A percentile compares a stretch with the other conserved stretches of the same genome.
These are phyloP conservation scores for Neurospora africana DNA, from an alignment of 495 filamentous ascomycete species.

Conservation along the genomic window DNA sequence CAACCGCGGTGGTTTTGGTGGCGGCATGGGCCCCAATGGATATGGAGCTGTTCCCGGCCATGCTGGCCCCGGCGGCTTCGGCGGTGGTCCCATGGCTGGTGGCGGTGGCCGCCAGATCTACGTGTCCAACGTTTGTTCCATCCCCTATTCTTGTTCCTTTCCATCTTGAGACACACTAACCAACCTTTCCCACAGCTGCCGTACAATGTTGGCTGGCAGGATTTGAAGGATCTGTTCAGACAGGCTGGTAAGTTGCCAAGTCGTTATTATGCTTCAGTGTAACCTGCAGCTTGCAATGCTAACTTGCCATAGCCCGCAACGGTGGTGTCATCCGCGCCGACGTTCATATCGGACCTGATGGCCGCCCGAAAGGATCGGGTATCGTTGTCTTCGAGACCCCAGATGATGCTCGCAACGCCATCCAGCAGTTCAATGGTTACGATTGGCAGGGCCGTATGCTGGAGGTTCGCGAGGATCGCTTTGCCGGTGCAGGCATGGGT, in stretches of 20 bases:
- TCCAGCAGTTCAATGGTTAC: conserved; percentile 94
- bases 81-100: conserved; percentile 33
- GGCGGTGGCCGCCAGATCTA: conserved; percentile 75
- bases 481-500: conserved; percentile 57
- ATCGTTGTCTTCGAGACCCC: conserved; percentile 93
- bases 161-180: conserved; percentile 22
- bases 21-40: conserved; percentile 33
- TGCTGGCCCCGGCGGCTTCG: conserved; percentile 30
- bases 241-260: conserved; percentile 70
- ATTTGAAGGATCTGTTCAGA: conserved; percentile 97
- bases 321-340: conserved; percentile 91
- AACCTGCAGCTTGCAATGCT: background rate
- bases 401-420: conserved; percentile 90
- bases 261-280: background rate
- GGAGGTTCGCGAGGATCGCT: conserved; percentile 94
- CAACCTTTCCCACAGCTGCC: conserved; percentile 57
- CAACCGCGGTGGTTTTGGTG: conserved; percentile 54
- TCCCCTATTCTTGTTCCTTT: conserved; percentile 19
- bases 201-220: conserved; percentile 97
- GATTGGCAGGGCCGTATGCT: conserved; percentile 93
- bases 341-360: conserved; percentile 84
- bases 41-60: conserved; percentile 33
- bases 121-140: conserved; percentile 87
- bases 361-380: conserved; percentile 89
- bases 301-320: conserved; percentile 38